Conservation (phyloP, 2,329 filamentous ascomycete species). For the Rasamsonia emersonii region DNA sequence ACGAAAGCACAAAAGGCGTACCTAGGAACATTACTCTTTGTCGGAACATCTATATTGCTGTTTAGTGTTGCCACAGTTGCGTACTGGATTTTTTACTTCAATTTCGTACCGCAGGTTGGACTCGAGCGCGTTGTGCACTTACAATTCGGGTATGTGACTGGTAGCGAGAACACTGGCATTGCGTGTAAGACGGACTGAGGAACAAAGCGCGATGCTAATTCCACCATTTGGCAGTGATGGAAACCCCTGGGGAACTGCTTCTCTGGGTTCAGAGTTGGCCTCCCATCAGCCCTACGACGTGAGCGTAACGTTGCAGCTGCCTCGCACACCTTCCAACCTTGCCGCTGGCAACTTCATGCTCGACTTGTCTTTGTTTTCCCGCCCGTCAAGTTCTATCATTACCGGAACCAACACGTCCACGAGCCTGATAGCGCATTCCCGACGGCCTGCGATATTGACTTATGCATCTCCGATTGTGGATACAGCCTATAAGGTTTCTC, state of each 20-base stretch:
- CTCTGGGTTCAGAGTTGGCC: conserved; percentile 49
- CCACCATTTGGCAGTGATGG: conserved; percentile 24
- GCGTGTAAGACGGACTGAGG: not conserved
- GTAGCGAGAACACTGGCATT: not conserved
- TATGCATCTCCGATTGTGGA: conserved; percentile 67
- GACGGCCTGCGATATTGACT: conserved; percentile 68
- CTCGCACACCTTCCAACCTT: conserved; percentile 67
- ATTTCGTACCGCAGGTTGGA: conserved; percentile 58
- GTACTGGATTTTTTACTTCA: conserved; percentile 60
- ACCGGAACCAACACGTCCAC: conserved; percentile 22
- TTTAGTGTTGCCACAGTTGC: conserved; percentile 51
- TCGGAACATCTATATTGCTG: conserved; percentile 46
- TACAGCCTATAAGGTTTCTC: conserved; percentile 49
- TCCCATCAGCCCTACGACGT: conserved; percentile 79
- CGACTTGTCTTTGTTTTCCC: conserved; percentile 59
- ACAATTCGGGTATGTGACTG: conserved; percentile 59
- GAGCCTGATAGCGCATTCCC: conserved; percentile 51
- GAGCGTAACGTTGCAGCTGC: conserved; percentile 63
- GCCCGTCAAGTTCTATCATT: conserved; percentile 27
- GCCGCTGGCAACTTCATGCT: conserved; percentile 92
- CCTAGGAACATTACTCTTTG: conserved; percentile 49
- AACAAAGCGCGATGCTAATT: not conserved
- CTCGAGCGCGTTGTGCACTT: conserved; percentile 55
- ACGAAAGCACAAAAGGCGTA: conserved; percentile 57
- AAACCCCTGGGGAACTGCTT: conserved; percentile 45